Conservation (phyloP, 768 basidiomycete species). For the Clavaria fumosa region DNA sequence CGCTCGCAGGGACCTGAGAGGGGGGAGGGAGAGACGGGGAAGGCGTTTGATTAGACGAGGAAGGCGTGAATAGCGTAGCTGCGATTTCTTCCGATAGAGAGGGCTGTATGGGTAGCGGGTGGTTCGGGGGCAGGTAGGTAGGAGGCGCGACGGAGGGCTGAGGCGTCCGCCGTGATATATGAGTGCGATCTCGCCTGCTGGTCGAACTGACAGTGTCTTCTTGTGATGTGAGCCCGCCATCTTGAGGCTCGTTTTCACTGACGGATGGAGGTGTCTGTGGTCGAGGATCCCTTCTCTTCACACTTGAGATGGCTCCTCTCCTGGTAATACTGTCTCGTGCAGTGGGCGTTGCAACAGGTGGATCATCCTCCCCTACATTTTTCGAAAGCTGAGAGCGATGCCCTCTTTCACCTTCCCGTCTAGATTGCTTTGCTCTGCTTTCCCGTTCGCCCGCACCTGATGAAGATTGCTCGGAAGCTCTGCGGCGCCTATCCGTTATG, state of each 20-base stretch:
- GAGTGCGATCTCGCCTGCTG: background rate
- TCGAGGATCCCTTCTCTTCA: conserved; percentile 20
- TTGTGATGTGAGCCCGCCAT: too few species aligned
- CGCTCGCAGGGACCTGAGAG: conserved; percentile 39
- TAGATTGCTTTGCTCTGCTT: conserved; percentile 25
- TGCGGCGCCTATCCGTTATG: conserved; percentile 43
- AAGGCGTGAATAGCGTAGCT: conserved; percentile 12
- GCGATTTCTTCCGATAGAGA: conserved; percentile 2
- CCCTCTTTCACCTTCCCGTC: conserved; percentile 25
- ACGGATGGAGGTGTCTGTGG: background rate
- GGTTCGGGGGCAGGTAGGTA: background rate
- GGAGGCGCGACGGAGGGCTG: background rate
- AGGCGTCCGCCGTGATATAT: background rate
- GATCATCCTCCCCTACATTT: conserved; percentile 25
- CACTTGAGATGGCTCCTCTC: conserved; percentile 26
- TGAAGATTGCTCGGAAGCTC: conserved; percentile 29
- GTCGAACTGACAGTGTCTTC: background rate
- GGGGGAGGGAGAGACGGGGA: conserved; percentile 8
- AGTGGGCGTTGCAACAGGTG: conserved; percentile 22
- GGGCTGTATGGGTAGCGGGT: background rate
- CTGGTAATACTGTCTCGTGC: conserved; percentile 27
- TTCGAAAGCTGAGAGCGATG: conserved; percentile 38
- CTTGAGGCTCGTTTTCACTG: background rate
- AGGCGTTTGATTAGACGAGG: conserved; percentile 11
- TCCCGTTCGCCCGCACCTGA: conserved; percentile 44